Base-by-base conservation (phyloP, 2,329 filamentous ascomycete species). In the Fusarium ambrosium region DNA sequence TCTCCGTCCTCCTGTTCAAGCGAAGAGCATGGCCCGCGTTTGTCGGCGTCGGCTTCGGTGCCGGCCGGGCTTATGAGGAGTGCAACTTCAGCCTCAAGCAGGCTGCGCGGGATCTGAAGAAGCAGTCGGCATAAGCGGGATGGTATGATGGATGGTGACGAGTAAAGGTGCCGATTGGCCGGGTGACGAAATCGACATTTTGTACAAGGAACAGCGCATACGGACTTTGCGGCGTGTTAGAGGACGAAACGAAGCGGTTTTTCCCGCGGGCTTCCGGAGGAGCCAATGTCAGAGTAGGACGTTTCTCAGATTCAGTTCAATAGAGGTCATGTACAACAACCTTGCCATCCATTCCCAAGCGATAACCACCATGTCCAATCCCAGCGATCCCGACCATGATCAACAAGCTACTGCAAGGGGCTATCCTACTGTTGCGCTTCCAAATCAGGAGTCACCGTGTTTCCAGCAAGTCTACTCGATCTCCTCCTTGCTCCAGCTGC, bases 1-100 rank as follows among this genome's bases (percentile, higher is more conserved):
- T 99, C 89, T 98, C 97, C 72, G 95, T 99, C 72, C 93, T 99
- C 69, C 87, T 99, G 66, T 99, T 99, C 91, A 98, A 97, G 90
- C 93, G 97, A 85, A 93, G 97, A 87, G 94, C 97, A 77, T 99
- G 96, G 95, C 97, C 97, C 68, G 97, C 95, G n/a, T 97, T 95
- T 83, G 91, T 98, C 77, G 97, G 97, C 76, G 89, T 96, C 65
- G 97, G 97, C 68, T 98, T 99, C 84, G 97, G 97, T 83, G 95
- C 95, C 75, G 97, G 97, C 80, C 92, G 97, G 81, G 97, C 97
- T 68, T 99, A 97, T 89, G 97, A 99, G 86, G 97, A 99, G 89
- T 98, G 97, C 86, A 98, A 99, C 88, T 94, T 89, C 87, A 92
- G 87, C 86, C 83, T 92, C 79, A 92, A 91, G 85, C 87, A 89